Evolutionary conservation across 495 filamentous ascomycete species (phyloP), one percentile per base, ranked within the genome.

Genomic region (Corynascus novoguineensis): DNA sequence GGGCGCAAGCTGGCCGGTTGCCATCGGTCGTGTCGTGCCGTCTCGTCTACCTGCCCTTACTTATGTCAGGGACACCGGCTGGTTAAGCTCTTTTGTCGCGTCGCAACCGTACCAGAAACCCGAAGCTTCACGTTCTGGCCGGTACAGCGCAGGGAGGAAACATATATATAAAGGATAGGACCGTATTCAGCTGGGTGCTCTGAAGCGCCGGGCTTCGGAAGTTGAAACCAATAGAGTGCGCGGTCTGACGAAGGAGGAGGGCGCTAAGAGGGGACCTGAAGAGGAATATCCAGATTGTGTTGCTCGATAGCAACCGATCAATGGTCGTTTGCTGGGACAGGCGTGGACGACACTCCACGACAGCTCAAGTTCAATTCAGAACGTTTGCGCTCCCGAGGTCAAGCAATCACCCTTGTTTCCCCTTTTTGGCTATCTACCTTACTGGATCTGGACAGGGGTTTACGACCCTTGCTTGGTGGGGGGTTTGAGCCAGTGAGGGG

Each of bases 1-100:
- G 17, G 57, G 25, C 4, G 44, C 17, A 14, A 40, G 31, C 19
- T 53, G 54, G 35, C 56, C 21, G 27, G 59, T 60, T 56, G 60
- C 52, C 58, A 59, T 66, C 14, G n/a, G 27, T 48, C 32, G 25
- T 5, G 29, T 31, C 14, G 37, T 3, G n/a, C 5, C n/a, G 52
- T 11, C 29, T 22, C 9, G 17, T 12, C 37, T 19, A 14, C 54
- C 45, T 11, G 45, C 42, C 44, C 17, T 25, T 24, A 25, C 5
- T 8, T 22, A 5, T 25, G 25, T 44, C 19, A 10, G 5, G 29
- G n/a, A n/a, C n/a, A 31, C 29, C 29, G 29, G 5, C 29, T 31
- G 29, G 5, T 10, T 31, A 5, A 10, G 29, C 29, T 5, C 29
- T 31, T 10, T 5, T 31, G 5, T 15, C 35, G 35, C n/a, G n/a